Base-by-base conservation (phyloP, 2,329 filamentous ascomycete species). In the Volutella citrinella region DNA sequence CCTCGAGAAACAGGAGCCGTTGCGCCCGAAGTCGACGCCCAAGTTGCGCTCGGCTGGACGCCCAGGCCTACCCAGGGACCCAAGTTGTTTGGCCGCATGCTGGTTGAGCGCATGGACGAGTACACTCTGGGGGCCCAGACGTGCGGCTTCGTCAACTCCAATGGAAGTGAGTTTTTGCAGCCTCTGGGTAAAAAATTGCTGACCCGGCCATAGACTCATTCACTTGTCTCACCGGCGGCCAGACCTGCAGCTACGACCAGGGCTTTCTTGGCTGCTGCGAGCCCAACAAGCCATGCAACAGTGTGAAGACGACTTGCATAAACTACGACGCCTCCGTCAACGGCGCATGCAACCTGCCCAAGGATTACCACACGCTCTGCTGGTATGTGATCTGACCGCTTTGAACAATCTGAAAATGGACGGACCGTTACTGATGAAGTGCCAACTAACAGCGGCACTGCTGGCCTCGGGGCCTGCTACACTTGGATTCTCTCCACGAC, bases 301-400 rank as follows among this genome's bases (percentile, higher is more conserved):
- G 42, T 6, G 47, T 63, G 21, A 57, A 57, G 45, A 63, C 59
- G 11, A 44, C 43, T 4, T 63, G 60, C 20, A 44, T 63, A 32
- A 43, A 56, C 47, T 61, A 55, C 24, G 24, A 32, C 5, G 41
- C 43, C n/a, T 54, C 52, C 13, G n/a, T 28, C 4, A 34, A 38
- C 4, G 52, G 53, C 6, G 31, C 36, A 7, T 62, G 59, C 30
- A 35, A 51, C 16, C 40, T 53, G 8, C 42, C 50, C 5, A 37
- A 44, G 5, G 54, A 61, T 29, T 57, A 46, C 19, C 57, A 61
- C 29, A 63, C 59, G 4, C 41, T 62, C 12, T 63, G 60, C 51
- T 63, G 60, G 60, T 63, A 46, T 29, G 51, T 28, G 5, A 4
- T 22, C 19, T 20, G 10, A 14, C 29, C 34, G 18, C 40, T 49